Conservation (phyloP, 371 early-diverging fungal species). For the Mucor irregularis region DNA sequence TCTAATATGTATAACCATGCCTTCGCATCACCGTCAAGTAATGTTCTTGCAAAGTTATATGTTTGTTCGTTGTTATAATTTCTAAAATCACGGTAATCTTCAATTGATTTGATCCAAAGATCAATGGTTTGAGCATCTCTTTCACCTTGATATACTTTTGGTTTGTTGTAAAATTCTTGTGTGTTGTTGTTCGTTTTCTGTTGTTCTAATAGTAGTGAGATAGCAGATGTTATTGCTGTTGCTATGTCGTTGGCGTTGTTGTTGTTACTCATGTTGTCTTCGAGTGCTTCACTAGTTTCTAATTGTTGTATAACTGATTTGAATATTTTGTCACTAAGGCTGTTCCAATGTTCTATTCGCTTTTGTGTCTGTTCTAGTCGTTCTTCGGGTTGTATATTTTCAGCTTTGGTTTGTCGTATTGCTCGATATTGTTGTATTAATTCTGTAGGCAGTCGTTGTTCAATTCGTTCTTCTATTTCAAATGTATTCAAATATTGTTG, state of each 20-base stretch:
- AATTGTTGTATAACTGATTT: background rate
- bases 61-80: background rate
- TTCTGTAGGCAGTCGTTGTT: background rate
- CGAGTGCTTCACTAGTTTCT: background rate
- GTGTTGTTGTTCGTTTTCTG: background rate
- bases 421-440: background rate
- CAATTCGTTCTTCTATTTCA: background rate
- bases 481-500: background rate
- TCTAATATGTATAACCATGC: background rate
- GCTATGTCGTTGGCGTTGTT: background rate
- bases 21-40: background rate
- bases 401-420: background rate
- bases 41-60: background rate
- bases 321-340: background rate
- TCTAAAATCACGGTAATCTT: background rate
- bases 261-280: background rate
- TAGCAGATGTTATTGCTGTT: background rate
- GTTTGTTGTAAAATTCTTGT: background rate
- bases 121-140: background rate
- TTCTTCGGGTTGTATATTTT: too few species aligned
- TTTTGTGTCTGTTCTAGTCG: background rate
- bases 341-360: background rate
- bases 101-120: background rate
- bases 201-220: background rate
- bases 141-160: background rate